Percentiles rank a stretch among this genome's conserved stretches.
Conservation (phyloP, 495 filamentous ascomycete species). For the Terfezia boudieri region DNA sequence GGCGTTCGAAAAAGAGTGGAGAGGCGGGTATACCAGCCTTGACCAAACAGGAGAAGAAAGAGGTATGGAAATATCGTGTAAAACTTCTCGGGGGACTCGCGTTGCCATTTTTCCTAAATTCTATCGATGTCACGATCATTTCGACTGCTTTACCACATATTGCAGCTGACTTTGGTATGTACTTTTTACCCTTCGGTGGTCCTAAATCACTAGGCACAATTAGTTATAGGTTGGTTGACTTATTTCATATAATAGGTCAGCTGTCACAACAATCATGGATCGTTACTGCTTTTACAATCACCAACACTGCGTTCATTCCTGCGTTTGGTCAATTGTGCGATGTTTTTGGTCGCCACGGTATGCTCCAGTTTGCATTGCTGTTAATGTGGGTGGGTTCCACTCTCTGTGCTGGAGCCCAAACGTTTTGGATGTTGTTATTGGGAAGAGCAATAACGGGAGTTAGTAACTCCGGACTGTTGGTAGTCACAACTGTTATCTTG, state of each 20-base stretch:
- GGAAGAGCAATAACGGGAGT: slow-evolving; percentile 1
- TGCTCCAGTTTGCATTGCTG: slow-evolving; percentile 26
- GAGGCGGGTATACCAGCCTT: not conserved
- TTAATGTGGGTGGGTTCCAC: slow-evolving; percentile 30
- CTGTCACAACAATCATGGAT: slow-evolving; percentile 40
- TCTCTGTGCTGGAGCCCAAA: slow-evolving; percentile 21
- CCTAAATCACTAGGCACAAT: too few species aligned
- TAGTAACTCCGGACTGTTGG: not conserved
- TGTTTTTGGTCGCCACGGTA: slow-evolving; percentile 32
- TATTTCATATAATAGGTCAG: slow-evolving; percentile 20
- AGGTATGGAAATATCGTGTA: slow-evolving; percentile 24
- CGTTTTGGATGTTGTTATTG: not conserved
- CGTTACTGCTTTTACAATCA: slow-evolving; percentile 37
- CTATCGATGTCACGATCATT: slow-evolving; percentile 37
- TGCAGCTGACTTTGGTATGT: slow-evolving; percentile 33
- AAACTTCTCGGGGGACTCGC: slow-evolving; percentile 32
- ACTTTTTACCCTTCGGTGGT: not conserved
- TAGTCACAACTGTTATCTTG: not conserved
- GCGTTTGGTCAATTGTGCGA: slow-evolving; percentile 37
- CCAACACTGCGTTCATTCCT: slow-evolving; percentile 39
- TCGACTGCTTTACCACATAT: slow-evolving; percentile 37
- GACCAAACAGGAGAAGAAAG: not conserved
- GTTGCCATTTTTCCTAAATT: slow-evolving; percentile 28
- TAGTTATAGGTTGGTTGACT: not conserved
- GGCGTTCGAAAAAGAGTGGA: too few species aligned